A percentile compares a stretch with the other conserved stretches of the same genome.
Evolutionary conservation across 441 rosid genomes (phyloP).

Genomic region (Sinapis alba): DNA sequence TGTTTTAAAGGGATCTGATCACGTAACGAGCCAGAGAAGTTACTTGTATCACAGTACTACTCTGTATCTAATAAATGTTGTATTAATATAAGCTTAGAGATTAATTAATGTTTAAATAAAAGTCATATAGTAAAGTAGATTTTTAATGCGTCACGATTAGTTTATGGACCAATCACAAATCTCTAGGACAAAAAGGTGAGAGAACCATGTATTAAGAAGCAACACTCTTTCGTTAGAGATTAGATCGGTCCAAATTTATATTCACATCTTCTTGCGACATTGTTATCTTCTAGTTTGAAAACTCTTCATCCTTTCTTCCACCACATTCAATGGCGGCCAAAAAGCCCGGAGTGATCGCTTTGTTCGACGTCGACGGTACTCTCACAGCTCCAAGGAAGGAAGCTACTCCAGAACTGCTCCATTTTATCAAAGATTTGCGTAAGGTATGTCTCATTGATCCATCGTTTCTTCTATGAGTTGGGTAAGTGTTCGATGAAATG

Average conservation of each 20-base stretch:
- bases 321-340: conserved; percentile 50
- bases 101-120: neutral
- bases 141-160: conserved; percentile 15
- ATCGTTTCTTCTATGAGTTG: neutral
- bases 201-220: conserved; percentile 37
- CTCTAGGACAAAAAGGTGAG: conserved; percentile 31
- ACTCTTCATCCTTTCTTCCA: neutral
- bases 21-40: neutral
- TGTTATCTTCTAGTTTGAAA: conserved; percentile 16
- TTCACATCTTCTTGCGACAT: conserved; percentile 28
- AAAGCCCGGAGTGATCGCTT: conserved; percentile 65
- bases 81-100: neutral
- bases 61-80: conserved; percentile 16
- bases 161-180: conserved; percentile 28
- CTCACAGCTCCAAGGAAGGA: conserved; percentile 94
- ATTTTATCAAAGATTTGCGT: conserved; percentile 71
- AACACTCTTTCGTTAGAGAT: conserved; percentile 26
- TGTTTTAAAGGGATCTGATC: neutral
- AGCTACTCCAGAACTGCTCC: conserved; percentile 59
- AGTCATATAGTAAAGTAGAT: neutral
- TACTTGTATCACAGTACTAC: neutral
- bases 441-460: conserved; percentile 50
- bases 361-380: conserved; percentile 76
- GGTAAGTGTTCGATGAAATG: conserved; percentile 17
- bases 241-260: conserved; percentile 33